Conservation (phyloP, 2,329 filamentous ascomycete species). For the Raffaelea arxii region DNA sequence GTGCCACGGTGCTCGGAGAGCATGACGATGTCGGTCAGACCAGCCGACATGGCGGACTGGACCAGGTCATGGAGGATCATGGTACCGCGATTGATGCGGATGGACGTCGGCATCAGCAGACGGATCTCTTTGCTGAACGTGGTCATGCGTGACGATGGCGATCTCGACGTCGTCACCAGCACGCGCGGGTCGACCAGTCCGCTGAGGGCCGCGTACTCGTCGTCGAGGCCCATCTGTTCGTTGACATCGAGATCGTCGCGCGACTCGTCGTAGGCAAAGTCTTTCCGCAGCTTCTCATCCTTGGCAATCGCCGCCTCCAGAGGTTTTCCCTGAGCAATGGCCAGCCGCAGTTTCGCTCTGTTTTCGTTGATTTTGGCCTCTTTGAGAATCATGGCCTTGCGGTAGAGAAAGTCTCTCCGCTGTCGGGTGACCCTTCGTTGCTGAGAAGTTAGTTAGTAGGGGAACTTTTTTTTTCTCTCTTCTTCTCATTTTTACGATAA, state of each 20-base stretch:
- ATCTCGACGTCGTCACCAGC: constrained; percentile 82
- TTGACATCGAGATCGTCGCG: constrained; percentile 55
- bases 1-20: constrained; percentile 89
- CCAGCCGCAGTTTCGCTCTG: constrained; percentile 74
- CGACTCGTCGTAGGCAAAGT: constrained; percentile 92
- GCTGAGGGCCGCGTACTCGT: constrained; percentile 86
- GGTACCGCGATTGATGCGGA: constrained; percentile 86
- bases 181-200: constrained; percentile 73
- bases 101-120: constrained; percentile 71
- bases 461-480: too few relatives aligned
- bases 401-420: constrained; percentile 81
- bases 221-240: constrained; percentile 67
- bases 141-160: constrained; percentile 74
- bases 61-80: constrained; percentile 80
- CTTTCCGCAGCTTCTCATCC: constrained; percentile 72
- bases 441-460: not conserved
- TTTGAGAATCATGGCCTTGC: constrained; percentile 74
- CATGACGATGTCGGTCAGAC: constrained; percentile 75
- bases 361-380: constrained; percentile 93
- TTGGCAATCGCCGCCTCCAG: constrained; percentile 74
- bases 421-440: constrained; percentile 66
- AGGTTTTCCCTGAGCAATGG: constrained; percentile 81
- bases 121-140: constrained; percentile 79
- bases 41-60: constrained; percentile 66
- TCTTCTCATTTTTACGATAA: too few relatives aligned